phyloP scores from a whole-genome alignment of 495 filamentous ascomycete species.

The Tuber magnatum region DNA sequence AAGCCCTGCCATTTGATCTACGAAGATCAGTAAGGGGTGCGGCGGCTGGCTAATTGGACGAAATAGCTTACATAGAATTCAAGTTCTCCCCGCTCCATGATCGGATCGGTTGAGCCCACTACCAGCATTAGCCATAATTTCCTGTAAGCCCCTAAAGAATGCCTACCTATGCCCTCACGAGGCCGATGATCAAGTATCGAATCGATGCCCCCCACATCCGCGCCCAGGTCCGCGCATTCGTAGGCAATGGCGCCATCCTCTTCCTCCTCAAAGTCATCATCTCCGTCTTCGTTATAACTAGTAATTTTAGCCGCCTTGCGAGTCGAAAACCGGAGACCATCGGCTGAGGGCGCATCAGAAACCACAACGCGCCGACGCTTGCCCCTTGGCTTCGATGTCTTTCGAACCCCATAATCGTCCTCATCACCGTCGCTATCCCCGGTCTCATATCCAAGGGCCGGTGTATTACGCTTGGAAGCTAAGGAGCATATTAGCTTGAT shows the following conservation, averaged over 20 bases:
- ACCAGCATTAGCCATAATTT: slow-evolving; percentile 15
- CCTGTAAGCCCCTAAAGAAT: not conserved
- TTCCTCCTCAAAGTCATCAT: slow-evolving; percentile 71
- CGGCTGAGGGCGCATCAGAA: slow-evolving; percentile 61
- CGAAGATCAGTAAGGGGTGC: not conserved
- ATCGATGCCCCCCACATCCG: slow-evolving; percentile 71
- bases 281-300: slow-evolving; percentile 81
- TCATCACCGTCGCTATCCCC: slow-evolving; percentile 40
- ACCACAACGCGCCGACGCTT: slow-evolving; percentile 59
- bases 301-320: slow-evolving; percentile 76
- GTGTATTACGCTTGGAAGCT: slow-evolving; percentile 61
- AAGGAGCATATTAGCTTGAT: slow-evolving; percentile 16
- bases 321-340: slow-evolving; percentile 77
- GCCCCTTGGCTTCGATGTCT: slow-evolving; percentile 61
- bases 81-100: slow-evolving; percentile 67
- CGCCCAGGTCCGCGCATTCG: slow-evolving; percentile 48
- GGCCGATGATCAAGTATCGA: slow-evolving; percentile 76
- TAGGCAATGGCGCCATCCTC: slow-evolving; percentile 54
- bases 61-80: slow-evolving; percentile 61
- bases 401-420: slow-evolving; percentile 42
- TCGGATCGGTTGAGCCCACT: slow-evolving; percentile 48
- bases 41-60: slow-evolving; percentile 1
- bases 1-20: slow-evolving; percentile 93
- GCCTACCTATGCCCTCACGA: slow-evolving; percentile 58
- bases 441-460: slow-evolving; percentile 55